Evolutionary conservation across 352 stramenopile genomes (phyloP).

Genomic region (Phytopythium vexans): DNA sequence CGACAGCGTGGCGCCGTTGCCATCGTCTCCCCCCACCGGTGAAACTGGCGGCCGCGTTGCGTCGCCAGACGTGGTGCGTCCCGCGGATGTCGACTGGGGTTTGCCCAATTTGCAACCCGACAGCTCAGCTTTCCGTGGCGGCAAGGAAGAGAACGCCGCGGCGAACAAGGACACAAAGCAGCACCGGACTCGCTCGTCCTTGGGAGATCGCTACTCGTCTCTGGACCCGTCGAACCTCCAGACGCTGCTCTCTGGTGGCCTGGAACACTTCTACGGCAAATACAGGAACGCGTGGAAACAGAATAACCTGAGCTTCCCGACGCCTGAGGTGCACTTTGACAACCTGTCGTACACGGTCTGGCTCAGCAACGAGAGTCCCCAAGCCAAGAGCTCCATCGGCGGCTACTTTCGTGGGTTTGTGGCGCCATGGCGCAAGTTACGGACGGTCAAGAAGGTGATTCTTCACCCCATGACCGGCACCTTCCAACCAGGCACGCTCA

Average conservation of each 20-base stretch:
- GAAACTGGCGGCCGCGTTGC: neutral
- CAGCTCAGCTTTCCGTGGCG: too few relatives aligned
- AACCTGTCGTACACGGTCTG: conserved; percentile 45
- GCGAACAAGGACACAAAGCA: too few relatives aligned
- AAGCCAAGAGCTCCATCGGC: conserved; percentile 36
- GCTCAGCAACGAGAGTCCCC: conserved; percentile 24
- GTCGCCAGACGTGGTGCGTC: neutral
- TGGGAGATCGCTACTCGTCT: conserved; percentile 12
- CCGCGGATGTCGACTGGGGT: too few relatives aligned
- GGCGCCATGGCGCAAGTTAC: conserved; percentile 36
- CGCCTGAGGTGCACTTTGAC: conserved; percentile 56
- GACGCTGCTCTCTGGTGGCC: conserved; percentile 47
- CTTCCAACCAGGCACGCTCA: conserved; percentile 57
- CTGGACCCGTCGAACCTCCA: conserved; percentile 50
- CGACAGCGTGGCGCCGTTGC: neutral
- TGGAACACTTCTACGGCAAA: conserved; percentile 53
- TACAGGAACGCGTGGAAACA: conserved; percentile 35
- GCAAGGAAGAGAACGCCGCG: neutral
- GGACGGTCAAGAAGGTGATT: conserved; percentile 30
- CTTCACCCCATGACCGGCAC: conserved; percentile 69
- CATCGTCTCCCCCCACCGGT: too few relatives aligned
- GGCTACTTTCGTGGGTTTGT: conserved; percentile 15
- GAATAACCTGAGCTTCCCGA: conserved; percentile 52
- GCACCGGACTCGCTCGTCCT: neutral
- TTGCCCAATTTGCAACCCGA: too few relatives aligned